Base-by-base conservation (phyloP, 2,329 filamentous ascomycete species). In the Pseudocercospora pini-densiflorae region DNA sequence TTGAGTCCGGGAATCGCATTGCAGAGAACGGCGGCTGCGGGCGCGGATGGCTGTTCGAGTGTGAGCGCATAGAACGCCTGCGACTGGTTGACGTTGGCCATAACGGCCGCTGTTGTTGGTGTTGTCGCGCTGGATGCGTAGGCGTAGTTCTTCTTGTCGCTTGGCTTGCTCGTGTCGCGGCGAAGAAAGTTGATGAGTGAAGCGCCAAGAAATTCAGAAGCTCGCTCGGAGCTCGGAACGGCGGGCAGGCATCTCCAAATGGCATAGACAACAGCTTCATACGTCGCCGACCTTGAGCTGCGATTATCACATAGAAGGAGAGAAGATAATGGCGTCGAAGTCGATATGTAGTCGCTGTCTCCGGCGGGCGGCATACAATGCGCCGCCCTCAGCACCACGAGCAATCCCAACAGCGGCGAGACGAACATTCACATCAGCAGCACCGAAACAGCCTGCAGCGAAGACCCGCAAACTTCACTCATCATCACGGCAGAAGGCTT, bases 81-180 rank as follows among this genome's bases (percentile, higher is more conserved):
- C 9, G 97, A 97, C 80, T 94, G 94, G 72, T 94, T 97, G 68
- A 94, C 97, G 79, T 94, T 97, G 84, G 95, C 94, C 95, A 98
- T 98, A 79, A 66, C 84, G 82, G 79, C 70, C 61, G 70, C n/a
- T 19, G 59, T 49, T 61, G 68, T 64, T 53, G 67, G 68, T 43
- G 66, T 36, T 58, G 31, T 58, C 57, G 60, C 62, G 54, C 62
- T 60, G 55, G 33, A 21, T 49, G 45, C 19, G 36, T 16, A 33
- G 19, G 43, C 51, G 60, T 53, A 40, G 6, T 16, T 47, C 33
- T 33, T 7, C 19, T 55, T 40, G 4, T 40, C 36, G 36, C 31
- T 10, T 10, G 12, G 31, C 14, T 16, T 23, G 43, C 27, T 24
- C 19, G 19, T 51, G n/a, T 51, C 19, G 19, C n/a, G 47, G 47